A percentile compares a stretch with the other conserved stretches of the same genome.
Evolutionary conservation across 768 basidiomycete species (phyloP).

Genomic region (Suillus tomentosus): DNA sequence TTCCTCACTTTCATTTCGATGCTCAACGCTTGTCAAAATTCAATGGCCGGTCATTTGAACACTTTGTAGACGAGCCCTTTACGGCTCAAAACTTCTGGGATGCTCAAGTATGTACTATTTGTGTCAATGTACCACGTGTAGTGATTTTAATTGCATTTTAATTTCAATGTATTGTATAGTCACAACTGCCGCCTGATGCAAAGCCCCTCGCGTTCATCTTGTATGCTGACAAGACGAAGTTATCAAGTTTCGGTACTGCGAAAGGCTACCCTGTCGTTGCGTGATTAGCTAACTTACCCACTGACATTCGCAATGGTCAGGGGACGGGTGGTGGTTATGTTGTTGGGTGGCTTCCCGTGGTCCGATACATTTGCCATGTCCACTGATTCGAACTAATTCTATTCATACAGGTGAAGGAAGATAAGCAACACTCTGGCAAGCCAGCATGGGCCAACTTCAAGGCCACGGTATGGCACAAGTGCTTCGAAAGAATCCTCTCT

Average conservation of each 20-base stretch:
- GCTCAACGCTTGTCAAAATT: not conserved
- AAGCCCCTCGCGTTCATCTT: not conserved
- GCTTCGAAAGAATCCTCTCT: not conserved
- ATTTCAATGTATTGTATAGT: not conserved
- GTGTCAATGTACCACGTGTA: not conserved
- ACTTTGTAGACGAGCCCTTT: not conserved
- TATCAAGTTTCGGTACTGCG: not conserved
- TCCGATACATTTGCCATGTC: not conserved
- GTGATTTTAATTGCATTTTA: not conserved
- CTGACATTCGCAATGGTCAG: not conserved
- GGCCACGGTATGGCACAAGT: not conserved
- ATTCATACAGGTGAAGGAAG: not conserved
- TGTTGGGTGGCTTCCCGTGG: slow-evolving; percentile 1
- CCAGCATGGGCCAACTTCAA: not conserved
- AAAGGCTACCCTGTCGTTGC: not conserved
- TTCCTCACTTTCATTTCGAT: not conserved
- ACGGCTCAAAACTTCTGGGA: not conserved
- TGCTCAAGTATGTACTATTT: not conserved
- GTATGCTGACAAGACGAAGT: not conserved
- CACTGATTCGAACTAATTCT: not conserved
- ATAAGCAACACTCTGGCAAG: not conserved
- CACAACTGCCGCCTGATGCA: not conserved
- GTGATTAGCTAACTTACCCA: not conserved
- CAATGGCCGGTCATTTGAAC: not conserved
- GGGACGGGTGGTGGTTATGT: not conserved